Evolutionary conservation across 2,329 filamentous ascomycete species (phyloP).

Genomic region (Zopfia rhizophila): DNA sequence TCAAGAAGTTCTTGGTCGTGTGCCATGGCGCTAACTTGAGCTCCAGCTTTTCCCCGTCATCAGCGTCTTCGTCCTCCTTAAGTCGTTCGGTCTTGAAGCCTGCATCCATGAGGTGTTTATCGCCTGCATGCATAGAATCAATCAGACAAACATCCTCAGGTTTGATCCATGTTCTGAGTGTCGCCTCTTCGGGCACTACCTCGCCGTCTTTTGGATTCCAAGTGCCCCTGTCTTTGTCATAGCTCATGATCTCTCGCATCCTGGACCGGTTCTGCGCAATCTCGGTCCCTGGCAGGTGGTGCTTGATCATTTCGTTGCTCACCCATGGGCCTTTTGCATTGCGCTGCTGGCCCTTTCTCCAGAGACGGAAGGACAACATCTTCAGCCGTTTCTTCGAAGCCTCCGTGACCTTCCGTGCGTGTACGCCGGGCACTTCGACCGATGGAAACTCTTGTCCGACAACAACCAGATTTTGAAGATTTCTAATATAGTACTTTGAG

Average conservation of each 20-base stretch:
- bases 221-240: constrained; percentile 86
- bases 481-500: constrained; percentile 82
- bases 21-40: constrained; percentile 96
- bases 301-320: constrained; percentile 68
- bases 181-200: constrained; percentile 79
- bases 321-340: constrained; percentile 83
- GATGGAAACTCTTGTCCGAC: constrained; percentile 95
- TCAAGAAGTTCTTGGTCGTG: constrained; percentile 94
- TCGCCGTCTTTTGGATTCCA: constrained; percentile 80
- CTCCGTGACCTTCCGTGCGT: constrained; percentile 94
- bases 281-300: constrained; percentile 90
- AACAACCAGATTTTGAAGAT: constrained; percentile 88
- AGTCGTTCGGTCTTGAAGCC: constrained; percentile 79
- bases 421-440: constrained; percentile 90
- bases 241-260: constrained; percentile 94
- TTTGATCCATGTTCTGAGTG: constrained; percentile 87
- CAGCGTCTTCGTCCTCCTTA: constrained; percentile 69
- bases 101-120: constrained; percentile 89
- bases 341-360: constrained; percentile 76
- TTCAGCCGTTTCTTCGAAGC: constrained; percentile 97
- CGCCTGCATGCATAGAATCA: constrained; percentile 95
- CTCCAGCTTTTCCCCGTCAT: constrained; percentile 79
- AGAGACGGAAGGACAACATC: constrained; percentile 92
- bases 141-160: constrained; percentile 95
- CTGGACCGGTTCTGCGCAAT: constrained; percentile 97